These are phyloP conservation scores for Lithospermum erythrorhizon DNA, from an alignment of 257 asterid species.

Conservation along the genomic window DNA sequence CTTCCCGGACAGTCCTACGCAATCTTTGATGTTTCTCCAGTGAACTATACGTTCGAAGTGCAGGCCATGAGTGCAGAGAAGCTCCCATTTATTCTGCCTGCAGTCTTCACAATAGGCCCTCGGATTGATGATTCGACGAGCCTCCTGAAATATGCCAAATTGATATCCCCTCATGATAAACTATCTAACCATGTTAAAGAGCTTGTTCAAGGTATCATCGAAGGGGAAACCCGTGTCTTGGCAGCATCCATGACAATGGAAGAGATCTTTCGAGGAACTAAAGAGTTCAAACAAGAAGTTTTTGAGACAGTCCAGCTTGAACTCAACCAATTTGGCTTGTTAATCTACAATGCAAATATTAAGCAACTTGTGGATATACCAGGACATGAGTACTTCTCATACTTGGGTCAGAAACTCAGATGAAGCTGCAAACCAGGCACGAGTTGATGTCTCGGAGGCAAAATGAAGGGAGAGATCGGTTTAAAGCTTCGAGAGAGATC, in stretches of 20 bases:
- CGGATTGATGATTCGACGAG: not conserved
- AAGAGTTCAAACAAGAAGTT: conserved; percentile 1
- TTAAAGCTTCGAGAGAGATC: conserved; percentile 1
- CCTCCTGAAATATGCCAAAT: conserved; percentile 2
- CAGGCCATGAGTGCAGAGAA: conserved; percentile 6
- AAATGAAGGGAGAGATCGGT: conserved; percentile 4
- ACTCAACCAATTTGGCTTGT: conserved; percentile 5
- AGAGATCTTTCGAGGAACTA: not conserved
- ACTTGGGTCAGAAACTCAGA: conserved; percentile 4
- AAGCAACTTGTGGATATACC: conserved; percentile 5
- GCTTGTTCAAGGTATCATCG: conserved; percentile 4
- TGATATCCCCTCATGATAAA: conserved; percentile 4
- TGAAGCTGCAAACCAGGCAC: conserved; percentile 6
- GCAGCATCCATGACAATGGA: conserved; percentile 5
- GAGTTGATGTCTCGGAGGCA: conserved; percentile 4
- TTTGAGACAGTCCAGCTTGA: conserved; percentile 2
- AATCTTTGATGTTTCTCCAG: not conserved
- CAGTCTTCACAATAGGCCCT: conserved; percentile 1
- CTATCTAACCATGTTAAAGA: not conserved
- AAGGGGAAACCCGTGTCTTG: conserved; percentile 1
- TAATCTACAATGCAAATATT: conserved; percentile 4
- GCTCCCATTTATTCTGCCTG: conserved; percentile 3
- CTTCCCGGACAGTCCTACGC: not conserved
- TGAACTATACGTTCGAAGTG: too few species aligned
- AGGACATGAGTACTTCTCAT: conserved; percentile 1